phyloP scores from a whole-genome alignment of 1,139 yeast species.

The Scheffersomyces illinoinensis region DNA sequence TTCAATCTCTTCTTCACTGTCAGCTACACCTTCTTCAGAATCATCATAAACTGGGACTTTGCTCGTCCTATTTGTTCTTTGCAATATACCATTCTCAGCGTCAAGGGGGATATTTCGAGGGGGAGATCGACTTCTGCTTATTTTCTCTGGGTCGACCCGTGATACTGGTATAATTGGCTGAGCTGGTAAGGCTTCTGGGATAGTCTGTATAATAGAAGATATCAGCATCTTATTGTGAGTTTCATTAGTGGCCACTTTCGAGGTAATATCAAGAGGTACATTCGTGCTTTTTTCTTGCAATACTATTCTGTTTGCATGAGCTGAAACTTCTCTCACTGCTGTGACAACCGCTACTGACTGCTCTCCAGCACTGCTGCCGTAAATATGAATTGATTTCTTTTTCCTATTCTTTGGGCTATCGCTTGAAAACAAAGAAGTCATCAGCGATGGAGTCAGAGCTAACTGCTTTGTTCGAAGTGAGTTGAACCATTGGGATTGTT shows the following conservation, averaged over 20 bases:
- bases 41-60: not conserved
- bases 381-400: not conserved
- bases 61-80: not conserved
- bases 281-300: not conserved
- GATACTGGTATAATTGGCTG: not conserved
- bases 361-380: not conserved
- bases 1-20: slow-evolving; percentile 16
- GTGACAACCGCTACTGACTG: not conserved
- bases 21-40: slow-evolving; percentile 7
- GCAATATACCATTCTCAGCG: not conserved
- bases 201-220: not conserved
- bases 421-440: not conserved
- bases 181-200: not conserved
- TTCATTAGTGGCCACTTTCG: not conserved
- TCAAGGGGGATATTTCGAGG: not conserved
- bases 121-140: not conserved
- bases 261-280: not conserved
- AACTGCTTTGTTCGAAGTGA: not conserved
- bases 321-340: not conserved
- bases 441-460: not conserved
- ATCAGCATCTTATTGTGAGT: not conserved
- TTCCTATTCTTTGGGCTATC: not conserved
- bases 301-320: not conserved
- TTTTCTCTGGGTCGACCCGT: not conserved
- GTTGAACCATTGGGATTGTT: not conserved